Base-by-base conservation (phyloP, 305 asterid genomes). In the Fraxinus dipetala region DNA sequence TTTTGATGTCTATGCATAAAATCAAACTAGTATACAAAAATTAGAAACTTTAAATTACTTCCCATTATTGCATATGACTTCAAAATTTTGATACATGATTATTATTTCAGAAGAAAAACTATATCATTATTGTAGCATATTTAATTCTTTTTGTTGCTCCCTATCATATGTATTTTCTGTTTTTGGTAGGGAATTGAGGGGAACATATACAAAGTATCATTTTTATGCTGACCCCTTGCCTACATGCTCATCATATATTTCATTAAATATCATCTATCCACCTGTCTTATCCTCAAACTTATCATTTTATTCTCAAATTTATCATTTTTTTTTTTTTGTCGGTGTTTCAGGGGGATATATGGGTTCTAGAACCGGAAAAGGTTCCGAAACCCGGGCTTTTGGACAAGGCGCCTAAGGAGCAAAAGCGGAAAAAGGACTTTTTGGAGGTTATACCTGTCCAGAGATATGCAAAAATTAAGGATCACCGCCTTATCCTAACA, bases 301-400 rank as follows among this genome's bases (percentile, higher is more conserved):
- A 43, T 43, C 51, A 43, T 43, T 11, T 43, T 43, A 10, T 51
- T 51, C 61, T 51, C 61, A 63, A 35, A 75, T 16, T 65, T 51
- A 43, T 75, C 54, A 61, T 79, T 70, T 31, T 70, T 22, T 31
- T 70, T 22, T 32, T 70, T 70, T 13, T 16, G 43, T 5, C 3
- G 75, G 40, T 11, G 43, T 70, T 83, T 78, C 84, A 95, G 99
- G 99, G 99, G 78, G 38, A 84, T 76, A 43, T 95, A 11, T 95
- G 97, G 97, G 80, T 95, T 84, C 86, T 95, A 72, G 96, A 91
- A 86, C 91, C 97, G 16, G 97, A 93, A 80, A 89, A 87, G 80
- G 86, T 90, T 85, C 90, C 90, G 35, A 88, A 87, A 85, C 86
- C 85, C 69, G 86, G 86, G 82, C 82, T 34, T 82, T 80, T 83